Base-by-base conservation (phyloP, 1,284 basidiomycete genomes). In the Sanghuangporus baumii region DNA sequence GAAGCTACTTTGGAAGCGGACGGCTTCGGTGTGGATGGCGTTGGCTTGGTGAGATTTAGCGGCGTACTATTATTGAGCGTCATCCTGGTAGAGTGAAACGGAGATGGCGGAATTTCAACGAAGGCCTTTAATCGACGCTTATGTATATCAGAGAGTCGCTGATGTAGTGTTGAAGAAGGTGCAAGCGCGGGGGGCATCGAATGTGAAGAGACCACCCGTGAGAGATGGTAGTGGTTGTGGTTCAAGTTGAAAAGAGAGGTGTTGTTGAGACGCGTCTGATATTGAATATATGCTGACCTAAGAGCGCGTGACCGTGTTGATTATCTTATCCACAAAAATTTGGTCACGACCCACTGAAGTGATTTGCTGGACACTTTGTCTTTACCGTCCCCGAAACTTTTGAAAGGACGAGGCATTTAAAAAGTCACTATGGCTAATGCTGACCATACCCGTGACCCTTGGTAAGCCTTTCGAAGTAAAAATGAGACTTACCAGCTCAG, bases 391-490 rank as follows among this genome's bases (percentile, higher is more conserved):
- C 65, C 65, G 66, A 65, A 59, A 63, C 55, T 57, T 62, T 65
- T 63, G 57, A 37, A 41, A 31, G 50, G 43, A 58, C 43, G 55
- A n/a, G 34, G 65, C 59, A 46, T 60, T 61, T 54, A 46, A 52
- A 38, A 54, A 11, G 23, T 8, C 52, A 66, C 67, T 70, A 91
- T 91, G 89, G 81, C 93, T 46, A 88, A 91, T 79, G 90, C 91
- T 74, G 94, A 96, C 78, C 94, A 96, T 79, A 91, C 93, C 65
- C 81, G 94, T 77, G 93, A 96, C 78, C 94, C 93, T 68, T 96
- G 93, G 94, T 88, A 72, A 65, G 84, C 75, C 12, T 60, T 16
- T 31, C 34, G 8, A 26, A 47, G 16, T 46, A 18, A 46, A 41
- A 41, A 12, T 0, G 6, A n/a, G 16, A n/a, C 16, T 23, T 26